Evolutionary conservation across 805 yeast genomes (phyloP).

Genomic region (Candida rishiriensis): DNA sequence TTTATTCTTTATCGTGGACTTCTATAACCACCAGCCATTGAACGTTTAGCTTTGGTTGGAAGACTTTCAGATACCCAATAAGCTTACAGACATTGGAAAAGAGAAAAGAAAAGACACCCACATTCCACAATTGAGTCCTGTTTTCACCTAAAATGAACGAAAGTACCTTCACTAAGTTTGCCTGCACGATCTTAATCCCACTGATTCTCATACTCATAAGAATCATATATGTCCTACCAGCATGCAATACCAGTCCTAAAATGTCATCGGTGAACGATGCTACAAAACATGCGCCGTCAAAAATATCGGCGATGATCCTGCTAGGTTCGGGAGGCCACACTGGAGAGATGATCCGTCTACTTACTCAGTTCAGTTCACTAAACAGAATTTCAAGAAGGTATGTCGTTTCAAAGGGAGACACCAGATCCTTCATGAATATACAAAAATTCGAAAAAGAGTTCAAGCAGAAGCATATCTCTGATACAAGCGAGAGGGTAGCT

Average conservation of each 20-base stretch:
- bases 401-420: conserved; percentile 41
- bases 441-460: conserved; percentile 36
- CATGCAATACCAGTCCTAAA: conserved; percentile 5
- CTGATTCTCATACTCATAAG: conserved; percentile 8
- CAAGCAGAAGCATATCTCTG: conserved; percentile 16
- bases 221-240: conserved; percentile 22
- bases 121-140: background rate
- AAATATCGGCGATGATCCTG: conserved; percentile 45
- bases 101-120: background rate
- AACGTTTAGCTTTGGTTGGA: too few relatives aligned
- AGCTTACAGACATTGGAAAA: background rate
- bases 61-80: background rate
- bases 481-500: too few relatives aligned
- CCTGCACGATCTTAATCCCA: conserved; percentile 7
- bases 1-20: too few relatives aligned
- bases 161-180: conserved; percentile 14
- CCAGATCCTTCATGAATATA: conserved; percentile 39
- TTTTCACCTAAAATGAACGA: conserved; percentile 17
- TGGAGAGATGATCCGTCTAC: conserved; percentile 84
- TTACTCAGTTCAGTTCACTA: conserved; percentile 34
- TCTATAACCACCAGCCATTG: too few relatives aligned
- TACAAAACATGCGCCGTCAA: background rate
- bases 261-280: background rate
- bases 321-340: conserved; percentile 97
- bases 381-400: conserved; percentile 24